phyloP scores from a whole-genome alignment of 306 rosid genomes.

The Acacia acuminata region DNA sequence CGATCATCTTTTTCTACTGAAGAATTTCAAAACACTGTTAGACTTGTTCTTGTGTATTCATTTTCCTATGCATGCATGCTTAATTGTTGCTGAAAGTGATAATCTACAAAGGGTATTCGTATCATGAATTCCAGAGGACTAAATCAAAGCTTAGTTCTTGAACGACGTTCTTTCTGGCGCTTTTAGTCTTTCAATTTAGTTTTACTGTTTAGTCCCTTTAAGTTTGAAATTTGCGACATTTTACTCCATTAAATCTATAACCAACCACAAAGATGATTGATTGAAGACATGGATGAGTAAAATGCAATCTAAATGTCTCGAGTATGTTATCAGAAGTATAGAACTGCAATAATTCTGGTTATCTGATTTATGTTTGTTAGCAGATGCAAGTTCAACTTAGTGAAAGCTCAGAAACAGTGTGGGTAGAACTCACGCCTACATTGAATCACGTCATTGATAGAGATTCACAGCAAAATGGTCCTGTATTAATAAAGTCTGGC shows the following conservation, averaged over 20 bases:
- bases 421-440: conserved; percentile 61
- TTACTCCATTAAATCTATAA: not conserved
- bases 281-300: not conserved
- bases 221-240: not conserved
- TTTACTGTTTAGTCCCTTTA: not conserved
- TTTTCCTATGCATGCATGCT: not conserved
- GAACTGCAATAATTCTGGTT: not conserved
- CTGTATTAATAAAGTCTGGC: conserved; percentile 56
- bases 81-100: not conserved
- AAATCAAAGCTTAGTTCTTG: not conserved
- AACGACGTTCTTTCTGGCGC: not conserved
- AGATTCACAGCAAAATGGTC: conserved; percentile 44
- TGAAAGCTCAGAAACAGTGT: conserved; percentile 71
- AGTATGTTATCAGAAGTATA: not conserved
- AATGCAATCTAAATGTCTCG: conserved; percentile 1
- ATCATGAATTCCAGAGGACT: not conserved
- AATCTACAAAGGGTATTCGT: not conserved
- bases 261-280: not conserved
- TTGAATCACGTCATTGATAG: conserved; percentile 45
- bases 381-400: conserved; percentile 77
- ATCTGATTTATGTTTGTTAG: conserved; percentile 21
- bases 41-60: not conserved
- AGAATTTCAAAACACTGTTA: not conserved
- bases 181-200: not conserved
- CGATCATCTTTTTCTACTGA: not conserved